A percentile compares a stretch with the other conserved stretches of the same genome.
These are phyloP conservation scores for Kluyveromyces nonfermentans DNA, from an alignment of 805 yeast species.

Conservation along the genomic window DNA sequence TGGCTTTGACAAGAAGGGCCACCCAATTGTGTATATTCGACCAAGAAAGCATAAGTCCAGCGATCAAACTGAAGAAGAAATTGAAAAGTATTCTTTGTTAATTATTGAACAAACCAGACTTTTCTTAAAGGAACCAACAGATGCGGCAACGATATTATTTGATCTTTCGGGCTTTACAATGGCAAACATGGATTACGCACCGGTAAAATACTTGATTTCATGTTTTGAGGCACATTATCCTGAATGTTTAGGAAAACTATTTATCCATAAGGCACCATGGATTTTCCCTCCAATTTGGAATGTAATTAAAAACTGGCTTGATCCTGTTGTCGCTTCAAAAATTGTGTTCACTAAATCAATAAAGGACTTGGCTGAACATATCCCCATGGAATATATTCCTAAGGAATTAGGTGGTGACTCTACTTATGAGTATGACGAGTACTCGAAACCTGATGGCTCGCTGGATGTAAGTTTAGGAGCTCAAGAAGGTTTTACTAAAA, in stretches of 20 bases:
- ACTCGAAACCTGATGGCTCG: conserved; percentile 49
- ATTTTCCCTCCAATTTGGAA: conserved; percentile 92
- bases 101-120: conserved; percentile 78
- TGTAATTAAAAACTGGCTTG: conserved; percentile 86
- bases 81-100: conserved; percentile 65
- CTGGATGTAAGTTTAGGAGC: conserved; percentile 43
- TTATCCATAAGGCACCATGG: conserved; percentile 96
- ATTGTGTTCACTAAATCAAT: conserved; percentile 69
- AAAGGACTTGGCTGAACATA: conserved; percentile 56
- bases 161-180: conserved; percentile 81
- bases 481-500: conserved; percentile 36
- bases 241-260: conserved; percentile 74
- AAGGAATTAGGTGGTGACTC: conserved; percentile 68
- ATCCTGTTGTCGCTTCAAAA: conserved; percentile 91
- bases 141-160: conserved; percentile 74
- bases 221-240: conserved; percentile 97
- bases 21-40: conserved; percentile 76
- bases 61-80: conserved; percentile 59
- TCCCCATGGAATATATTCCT: conserved; percentile 55
- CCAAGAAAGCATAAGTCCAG: conserved; percentile 66
- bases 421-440: conserved; percentile 43
- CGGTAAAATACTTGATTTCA: conserved; percentile 80
- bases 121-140: conserved; percentile 63
- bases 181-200: conserved; percentile 86
- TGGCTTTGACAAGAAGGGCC: conserved; percentile 62